These are phyloP conservation scores for Ceratocystis diversiconidia DNA, from an alignment of 2,329 filamentous ascomycete genomes.

Conservation along the genomic window DNA sequence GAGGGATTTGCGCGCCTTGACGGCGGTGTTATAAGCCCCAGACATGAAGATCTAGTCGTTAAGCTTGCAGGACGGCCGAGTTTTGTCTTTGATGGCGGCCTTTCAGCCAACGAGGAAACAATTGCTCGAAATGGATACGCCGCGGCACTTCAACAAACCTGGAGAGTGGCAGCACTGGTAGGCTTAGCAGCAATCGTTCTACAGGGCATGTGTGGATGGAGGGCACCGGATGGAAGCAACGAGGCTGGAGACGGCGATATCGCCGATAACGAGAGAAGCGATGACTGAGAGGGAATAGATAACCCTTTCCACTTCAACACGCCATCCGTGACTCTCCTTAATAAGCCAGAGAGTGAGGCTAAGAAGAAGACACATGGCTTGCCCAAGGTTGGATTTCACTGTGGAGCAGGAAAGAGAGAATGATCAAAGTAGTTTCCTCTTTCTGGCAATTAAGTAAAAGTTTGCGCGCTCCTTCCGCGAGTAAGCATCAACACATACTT, in stretches of 20 bases:
- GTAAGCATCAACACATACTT: neutral
- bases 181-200: constrained; percentile 31
- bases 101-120: constrained; percentile 29
- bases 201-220: constrained; percentile 40
- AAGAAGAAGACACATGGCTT: neutral
- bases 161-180: constrained; percentile 33
- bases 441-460: neutral
- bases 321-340: no score
- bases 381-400: neutral
- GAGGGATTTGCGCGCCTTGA: constrained; percentile 40
- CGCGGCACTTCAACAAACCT: constrained; percentile 32
- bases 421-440: neutral
- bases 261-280: neutral
- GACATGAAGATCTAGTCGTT: constrained; percentile 30
- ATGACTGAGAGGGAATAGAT: neutral
- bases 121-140: constrained; percentile 37
- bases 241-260: constrained; percentile 17
- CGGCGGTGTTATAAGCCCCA: constrained; percentile 25
- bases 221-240: constrained; percentile 28
- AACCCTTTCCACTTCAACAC: neutral
- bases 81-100: constrained; percentile 32
- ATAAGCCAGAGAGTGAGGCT: neutral
- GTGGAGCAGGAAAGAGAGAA: neutral
- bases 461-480: neutral
- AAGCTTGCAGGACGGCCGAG: constrained; percentile 38